These are phyloP conservation scores for Salix brachista DNA, from an alignment of 345 rosid species.

Conservation along the genomic window DNA sequence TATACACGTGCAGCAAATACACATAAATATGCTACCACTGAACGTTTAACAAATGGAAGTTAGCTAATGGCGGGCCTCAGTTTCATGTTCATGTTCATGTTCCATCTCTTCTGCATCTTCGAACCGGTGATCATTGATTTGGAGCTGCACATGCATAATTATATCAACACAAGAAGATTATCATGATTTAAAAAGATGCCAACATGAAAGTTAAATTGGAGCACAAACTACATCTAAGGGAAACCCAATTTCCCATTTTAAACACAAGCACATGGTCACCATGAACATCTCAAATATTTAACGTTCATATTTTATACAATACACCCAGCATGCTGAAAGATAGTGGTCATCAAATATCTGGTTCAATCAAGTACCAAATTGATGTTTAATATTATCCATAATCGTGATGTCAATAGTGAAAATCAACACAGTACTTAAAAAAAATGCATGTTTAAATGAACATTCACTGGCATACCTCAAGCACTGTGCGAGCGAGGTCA, in stretches of 20 bases:
- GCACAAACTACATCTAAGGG: background rate
- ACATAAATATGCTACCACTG: background rate
- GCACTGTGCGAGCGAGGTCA: constrained; percentile 60
- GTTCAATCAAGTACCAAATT: background rate
- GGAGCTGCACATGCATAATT: constrained; percentile 51
- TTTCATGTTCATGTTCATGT: constrained; percentile 27
- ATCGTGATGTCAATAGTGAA: background rate
- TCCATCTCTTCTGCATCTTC: constrained; percentile 93
- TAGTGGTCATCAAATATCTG: background rate
- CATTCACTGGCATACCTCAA: constrained; percentile 45
- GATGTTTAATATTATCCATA: background rate
- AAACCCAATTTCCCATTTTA: background rate
- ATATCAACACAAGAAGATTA: background rate
- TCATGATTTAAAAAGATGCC: background rate
- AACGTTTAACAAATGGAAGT: background rate
- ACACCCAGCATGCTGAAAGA: background rate
- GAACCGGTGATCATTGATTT: constrained; percentile 77
- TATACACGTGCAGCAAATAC: background rate
- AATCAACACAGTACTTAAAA: background rate
- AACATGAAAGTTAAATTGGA: background rate
- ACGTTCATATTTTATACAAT: background rate
- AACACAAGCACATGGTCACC: background rate
- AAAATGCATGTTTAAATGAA: background rate
- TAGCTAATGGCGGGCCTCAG: constrained; percentile 22
- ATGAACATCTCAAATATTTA: background rate